These are phyloP conservation scores for Schizophyllum commune DNA, from an alignment of 1,284 basidiomycete genomes.

Conservation along the genomic window DNA sequence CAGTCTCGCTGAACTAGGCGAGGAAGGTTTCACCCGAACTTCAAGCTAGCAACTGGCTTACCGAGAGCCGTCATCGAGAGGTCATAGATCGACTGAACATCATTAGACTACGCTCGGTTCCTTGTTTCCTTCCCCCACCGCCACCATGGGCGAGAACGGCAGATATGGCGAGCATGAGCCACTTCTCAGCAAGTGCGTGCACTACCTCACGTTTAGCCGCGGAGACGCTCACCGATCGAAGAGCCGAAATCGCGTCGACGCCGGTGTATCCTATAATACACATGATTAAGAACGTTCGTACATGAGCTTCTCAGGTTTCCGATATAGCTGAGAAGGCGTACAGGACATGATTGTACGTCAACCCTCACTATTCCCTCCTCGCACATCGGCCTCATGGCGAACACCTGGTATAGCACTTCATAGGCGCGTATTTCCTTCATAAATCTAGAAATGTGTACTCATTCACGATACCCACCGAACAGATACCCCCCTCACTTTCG, in stretches of 20 bases:
- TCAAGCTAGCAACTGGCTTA: background rate
- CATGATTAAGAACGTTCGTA: slow-evolving; percentile 49
- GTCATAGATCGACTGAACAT: background rate
- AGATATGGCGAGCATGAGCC: slow-evolving; percentile 7
- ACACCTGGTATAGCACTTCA: slow-evolving; percentile 40
- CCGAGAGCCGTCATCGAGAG: background rate
- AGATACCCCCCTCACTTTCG: slow-evolving; percentile 75
- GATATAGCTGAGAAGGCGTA: slow-evolving; percentile 5
- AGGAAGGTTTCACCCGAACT: too few relatives aligned
- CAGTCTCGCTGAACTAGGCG: too few relatives aligned
- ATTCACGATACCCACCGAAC: slow-evolving; percentile 8
- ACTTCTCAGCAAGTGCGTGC: slow-evolving; percentile 9
- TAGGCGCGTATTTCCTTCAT: slow-evolving; percentile 34
- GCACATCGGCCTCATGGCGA: slow-evolving; percentile 1
- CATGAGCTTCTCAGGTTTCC: slow-evolving; percentile 12
- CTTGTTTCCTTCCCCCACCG: background rate
- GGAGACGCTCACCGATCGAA: slow-evolving; percentile 9
- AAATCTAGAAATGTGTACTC: background rate
- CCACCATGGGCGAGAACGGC: background rate
- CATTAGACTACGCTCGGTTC: background rate
- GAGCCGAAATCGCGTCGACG: slow-evolving; percentile 41
- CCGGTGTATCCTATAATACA: slow-evolving; percentile 71
- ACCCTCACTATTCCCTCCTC: slow-evolving; percentile 13
- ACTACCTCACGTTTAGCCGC: background rate
- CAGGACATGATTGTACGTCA: slow-evolving; percentile 51